These are phyloP conservation scores for Plectosphaerella plurivora DNA, from an alignment of 2,329 filamentous ascomycete species.

Conservation along the genomic window DNA sequence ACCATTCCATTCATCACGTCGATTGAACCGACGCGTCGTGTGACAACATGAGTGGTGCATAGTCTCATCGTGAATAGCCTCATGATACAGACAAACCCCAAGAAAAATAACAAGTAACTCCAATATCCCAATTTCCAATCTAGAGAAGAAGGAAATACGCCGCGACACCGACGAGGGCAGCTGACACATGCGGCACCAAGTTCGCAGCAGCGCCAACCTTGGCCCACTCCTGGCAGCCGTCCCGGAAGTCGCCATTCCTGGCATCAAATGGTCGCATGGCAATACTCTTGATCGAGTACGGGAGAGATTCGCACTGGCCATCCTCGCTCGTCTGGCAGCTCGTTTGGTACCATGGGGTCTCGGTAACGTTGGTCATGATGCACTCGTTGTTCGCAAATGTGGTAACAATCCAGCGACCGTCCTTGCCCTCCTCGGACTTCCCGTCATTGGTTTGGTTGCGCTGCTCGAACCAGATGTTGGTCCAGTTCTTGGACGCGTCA, in stretches of 20 bases:
- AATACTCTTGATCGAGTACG: constrained; percentile 2
- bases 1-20: too few species aligned
- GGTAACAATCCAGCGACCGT: constrained; percentile 9
- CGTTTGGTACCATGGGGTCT: constrained; percentile 4
- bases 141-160: background rate
- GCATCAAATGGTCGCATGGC: background rate
- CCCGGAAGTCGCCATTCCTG: background rate
- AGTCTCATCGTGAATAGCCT: too few species aligned
- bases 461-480: constrained; percentile 10
- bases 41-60: too few species aligned
- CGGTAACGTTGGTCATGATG: background rate
- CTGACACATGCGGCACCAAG: background rate
- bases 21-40: too few species aligned
- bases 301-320: constrained; percentile 5
- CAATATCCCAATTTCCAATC: too few species aligned
- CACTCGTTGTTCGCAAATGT: constrained; percentile 11
- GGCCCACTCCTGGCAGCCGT: background rate
- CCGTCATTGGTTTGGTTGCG: background rate
- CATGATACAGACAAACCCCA: too few species aligned
- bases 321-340: constrained; percentile 9
- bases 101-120: too few species aligned
- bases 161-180: background rate
- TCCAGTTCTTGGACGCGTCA: constrained; percentile 12
- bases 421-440: constrained; percentile 6
- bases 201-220: background rate